phyloP scores from a whole-genome alignment of 129 eudicot genomes.

The Smallanthus sonchifolius region DNA sequence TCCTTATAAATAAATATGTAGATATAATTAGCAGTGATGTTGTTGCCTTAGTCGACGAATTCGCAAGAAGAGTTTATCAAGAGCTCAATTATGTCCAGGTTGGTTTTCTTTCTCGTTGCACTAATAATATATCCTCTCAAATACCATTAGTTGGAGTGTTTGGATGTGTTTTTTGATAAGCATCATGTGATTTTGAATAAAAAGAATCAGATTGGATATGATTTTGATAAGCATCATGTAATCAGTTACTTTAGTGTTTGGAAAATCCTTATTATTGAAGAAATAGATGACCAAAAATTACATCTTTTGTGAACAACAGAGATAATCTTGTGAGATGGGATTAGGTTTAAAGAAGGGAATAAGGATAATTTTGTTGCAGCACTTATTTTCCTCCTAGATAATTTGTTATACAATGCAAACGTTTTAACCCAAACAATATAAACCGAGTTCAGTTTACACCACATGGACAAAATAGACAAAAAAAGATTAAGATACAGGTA shows the following conservation, averaged over 20 bases:
- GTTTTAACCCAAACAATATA: background rate
- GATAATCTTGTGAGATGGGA: background rate
- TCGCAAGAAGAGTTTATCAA: constrained; percentile 94
- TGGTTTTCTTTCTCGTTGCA: constrained; percentile 25
- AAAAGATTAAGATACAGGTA: background rate
- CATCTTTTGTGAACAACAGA: background rate
- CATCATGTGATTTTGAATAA: background rate
- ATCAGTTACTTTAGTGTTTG: background rate
- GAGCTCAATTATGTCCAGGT: constrained; percentile 99
- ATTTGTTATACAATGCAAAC: background rate
- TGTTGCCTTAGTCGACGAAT: constrained; percentile 91
- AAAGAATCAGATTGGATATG: background rate
- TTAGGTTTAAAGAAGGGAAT: background rate
- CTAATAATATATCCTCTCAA: constrained; percentile 1
- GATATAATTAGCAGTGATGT: constrained; percentile 76
- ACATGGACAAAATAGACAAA: background rate
- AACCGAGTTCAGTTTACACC: background rate
- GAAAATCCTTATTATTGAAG: background rate
- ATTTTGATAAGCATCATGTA: too few relatives aligned
- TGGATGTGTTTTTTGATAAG: background rate
- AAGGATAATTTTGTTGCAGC: background rate
- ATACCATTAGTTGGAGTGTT: background rate
- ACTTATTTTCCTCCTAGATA: background rate
- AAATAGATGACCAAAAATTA: background rate
- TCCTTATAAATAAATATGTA: constrained; percentile 73